Conservation (phyloP, 140 eudicot genomes). For the Oenanthe javanica region DNA sequence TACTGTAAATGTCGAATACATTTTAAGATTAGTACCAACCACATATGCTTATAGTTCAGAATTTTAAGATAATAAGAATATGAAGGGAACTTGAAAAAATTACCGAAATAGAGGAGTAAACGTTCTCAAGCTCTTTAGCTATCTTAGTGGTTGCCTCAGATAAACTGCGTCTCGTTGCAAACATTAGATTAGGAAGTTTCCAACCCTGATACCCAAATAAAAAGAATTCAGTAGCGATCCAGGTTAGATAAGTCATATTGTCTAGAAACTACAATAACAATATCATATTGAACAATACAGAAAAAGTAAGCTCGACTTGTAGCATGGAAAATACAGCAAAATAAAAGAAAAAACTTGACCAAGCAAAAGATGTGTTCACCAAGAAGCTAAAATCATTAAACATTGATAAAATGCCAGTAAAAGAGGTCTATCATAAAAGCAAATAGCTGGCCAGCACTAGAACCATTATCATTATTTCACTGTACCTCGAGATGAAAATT, state of each 20-base stretch:
- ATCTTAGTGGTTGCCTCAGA: conserved; percentile 66
- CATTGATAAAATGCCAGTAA: not conserved
- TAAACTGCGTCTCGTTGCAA: conserved; percentile 79
- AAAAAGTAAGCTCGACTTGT: not conserved
- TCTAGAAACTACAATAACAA: not conserved
- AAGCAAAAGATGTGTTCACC: not conserved
- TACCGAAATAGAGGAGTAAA: conserved; percentile 66
- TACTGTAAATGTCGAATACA: not conserved
- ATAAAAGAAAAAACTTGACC: not conserved
- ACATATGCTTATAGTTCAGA: not conserved
- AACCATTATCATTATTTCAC: not conserved
- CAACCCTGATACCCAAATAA: conserved; percentile 53
- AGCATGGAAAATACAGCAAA: not conserved
- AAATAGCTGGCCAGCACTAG: not conserved
- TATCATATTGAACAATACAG: not conserved
- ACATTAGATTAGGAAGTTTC: conserved; percentile 85
- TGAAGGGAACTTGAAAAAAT: conserved; percentile 12
- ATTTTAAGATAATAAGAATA: conserved; percentile 1
- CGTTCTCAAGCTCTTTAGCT: conserved; percentile 74
- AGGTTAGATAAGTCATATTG: not conserved
- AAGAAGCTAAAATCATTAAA: not conserved
- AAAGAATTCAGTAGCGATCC: not conserved
- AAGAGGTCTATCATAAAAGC: not conserved
- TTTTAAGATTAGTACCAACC: not conserved
- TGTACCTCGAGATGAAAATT: not conserved